Percentiles rank a stretch among this genome's conserved stretches.
Evolutionary conservation across 2,329 filamentous ascomycete species (phyloP).

Genomic region (Fusarium floridanum): DNA sequence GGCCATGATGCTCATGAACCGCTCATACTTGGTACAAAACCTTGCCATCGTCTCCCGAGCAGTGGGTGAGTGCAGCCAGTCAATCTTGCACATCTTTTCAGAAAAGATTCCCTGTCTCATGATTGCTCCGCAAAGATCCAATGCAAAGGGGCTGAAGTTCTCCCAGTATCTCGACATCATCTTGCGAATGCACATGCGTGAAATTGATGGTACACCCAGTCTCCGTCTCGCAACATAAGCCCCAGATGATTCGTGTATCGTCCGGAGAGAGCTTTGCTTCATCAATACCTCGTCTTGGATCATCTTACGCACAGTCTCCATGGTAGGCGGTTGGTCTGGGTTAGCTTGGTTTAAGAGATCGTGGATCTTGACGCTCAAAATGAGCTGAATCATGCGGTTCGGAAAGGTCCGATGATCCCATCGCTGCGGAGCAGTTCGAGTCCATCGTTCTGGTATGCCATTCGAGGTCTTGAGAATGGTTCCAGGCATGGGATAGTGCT

Average conservation of each 20-base stretch:
- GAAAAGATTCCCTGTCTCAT: slow-evolving; percentile 75
- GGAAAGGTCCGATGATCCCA: slow-evolving; percentile 62
- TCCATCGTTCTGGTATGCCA: slow-evolving; percentile 61
- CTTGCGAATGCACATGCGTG: slow-evolving; percentile 66
- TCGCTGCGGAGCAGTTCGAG: neutral
- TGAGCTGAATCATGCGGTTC: slow-evolving; percentile 66
- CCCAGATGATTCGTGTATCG: slow-evolving; percentile 33
- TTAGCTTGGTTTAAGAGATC: slow-evolving; percentile 51
- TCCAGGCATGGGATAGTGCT: slow-evolving; percentile 72
- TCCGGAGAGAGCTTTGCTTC: slow-evolving; percentile 43
- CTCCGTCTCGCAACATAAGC: neutral
- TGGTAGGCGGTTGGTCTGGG: slow-evolving; percentile 52
- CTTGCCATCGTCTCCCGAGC: slow-evolving; percentile 73
- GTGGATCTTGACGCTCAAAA: slow-evolving; percentile 58
- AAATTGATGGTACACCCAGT: slow-evolving; percentile 21
- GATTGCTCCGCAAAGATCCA: slow-evolving; percentile 75
- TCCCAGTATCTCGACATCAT: slow-evolving; percentile 81
- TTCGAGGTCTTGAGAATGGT: slow-evolving; percentile 69
- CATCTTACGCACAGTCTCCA: slow-evolving; percentile 64
- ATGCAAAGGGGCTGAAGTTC: slow-evolving; percentile 72
- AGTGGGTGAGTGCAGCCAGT: slow-evolving; percentile 82
- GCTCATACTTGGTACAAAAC: slow-evolving; percentile 72
- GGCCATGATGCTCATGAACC: slow-evolving; percentile 73
- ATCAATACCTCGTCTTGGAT: slow-evolving; percentile 61
- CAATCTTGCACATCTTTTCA: slow-evolving; percentile 80